These are phyloP conservation scores for Skeletonema grethae DNA, from an alignment of 108 stramenopile species.

Conservation along the genomic window DNA sequence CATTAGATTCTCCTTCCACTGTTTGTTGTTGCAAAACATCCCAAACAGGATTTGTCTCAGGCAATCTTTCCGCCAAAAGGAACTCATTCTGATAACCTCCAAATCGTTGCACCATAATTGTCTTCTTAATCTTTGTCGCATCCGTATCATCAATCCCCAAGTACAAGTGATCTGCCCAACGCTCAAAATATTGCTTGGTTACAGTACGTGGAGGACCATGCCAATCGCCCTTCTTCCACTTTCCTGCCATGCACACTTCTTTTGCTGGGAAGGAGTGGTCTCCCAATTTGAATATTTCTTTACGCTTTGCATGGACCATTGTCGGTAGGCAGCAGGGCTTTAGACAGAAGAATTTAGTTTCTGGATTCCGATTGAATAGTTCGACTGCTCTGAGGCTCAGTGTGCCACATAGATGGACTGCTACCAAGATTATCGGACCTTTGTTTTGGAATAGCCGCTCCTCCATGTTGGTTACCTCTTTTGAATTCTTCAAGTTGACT, in stretches of 20 bases:
- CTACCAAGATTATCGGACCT: slow-evolving; percentile 56
- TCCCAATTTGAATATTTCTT: slow-evolving; percentile 53
- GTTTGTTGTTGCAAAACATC: slow-evolving; percentile 5
- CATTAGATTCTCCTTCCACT: neutral
- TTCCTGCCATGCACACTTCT: slow-evolving; percentile 54
- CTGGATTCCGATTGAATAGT: slow-evolving; percentile 59
- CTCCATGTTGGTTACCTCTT: slow-evolving; percentile 34
- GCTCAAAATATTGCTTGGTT: slow-evolving; percentile 42
- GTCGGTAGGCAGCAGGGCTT: slow-evolving; percentile 74
- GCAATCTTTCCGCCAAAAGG: slow-evolving; percentile 58
- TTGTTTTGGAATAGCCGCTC: slow-evolving; percentile 22
- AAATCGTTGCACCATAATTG: slow-evolving; percentile 22
- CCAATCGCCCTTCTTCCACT: slow-evolving; percentile 60
- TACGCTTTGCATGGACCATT: slow-evolving; percentile 60
- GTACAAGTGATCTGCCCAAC: slow-evolving; percentile 55
- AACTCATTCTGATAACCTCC: slow-evolving; percentile 70
- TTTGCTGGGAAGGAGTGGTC: slow-evolving; percentile 58
- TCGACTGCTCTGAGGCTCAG: slow-evolving; percentile 61
- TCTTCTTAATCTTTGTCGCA: slow-evolving; percentile 21
- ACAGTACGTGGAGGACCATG: slow-evolving; percentile 52
- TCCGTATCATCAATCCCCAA: slow-evolving; percentile 39
- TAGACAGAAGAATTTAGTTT: slow-evolving; percentile 46
- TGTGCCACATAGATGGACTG: slow-evolving; percentile 70
- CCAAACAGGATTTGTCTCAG: slow-evolving; percentile 42
- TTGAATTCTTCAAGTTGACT: slow-evolving; percentile 54